Percentiles rank a stretch among this genome's conserved stretches.
Evolutionary conservation across 176 grass and related monocot species (phyloP).

Genomic region (Calamus simplicifolius): DNA sequence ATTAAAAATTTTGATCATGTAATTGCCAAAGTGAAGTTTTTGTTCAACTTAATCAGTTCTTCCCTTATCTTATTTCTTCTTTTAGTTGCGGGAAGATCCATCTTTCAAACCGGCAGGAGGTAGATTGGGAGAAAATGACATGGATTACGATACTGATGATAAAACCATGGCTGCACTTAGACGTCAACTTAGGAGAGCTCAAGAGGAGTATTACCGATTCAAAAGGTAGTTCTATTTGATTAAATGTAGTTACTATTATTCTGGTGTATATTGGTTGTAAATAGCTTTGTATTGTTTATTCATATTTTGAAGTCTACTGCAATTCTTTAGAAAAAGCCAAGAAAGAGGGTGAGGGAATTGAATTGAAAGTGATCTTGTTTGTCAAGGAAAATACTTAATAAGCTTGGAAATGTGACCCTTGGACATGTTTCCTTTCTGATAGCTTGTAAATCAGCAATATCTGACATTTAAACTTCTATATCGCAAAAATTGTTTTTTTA

Average conservation of each 20-base stretch:
- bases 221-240: slow-evolving; percentile 49
- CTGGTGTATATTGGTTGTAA: no score
- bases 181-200: slow-evolving; percentile 83
- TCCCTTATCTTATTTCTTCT: slow-evolving; percentile 1
- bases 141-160: slow-evolving; percentile 99
- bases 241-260: no score
- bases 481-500: background rate
- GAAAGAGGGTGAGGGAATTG: no score
- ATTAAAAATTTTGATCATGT: background rate
- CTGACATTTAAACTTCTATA: no score
- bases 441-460: no score
- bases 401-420: slow-evolving; percentile 2
- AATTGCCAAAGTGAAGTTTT: no score
- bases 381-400: no score
- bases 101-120: slow-evolving; percentile 94
- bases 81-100: slow-evolving; percentile 73
- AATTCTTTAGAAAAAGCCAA: slow-evolving; percentile 3
- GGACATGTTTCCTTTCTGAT: no score
- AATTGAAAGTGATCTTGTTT: slow-evolving; percentile 21
- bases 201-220: slow-evolving; percentile 95
- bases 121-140: slow-evolving; percentile 94
- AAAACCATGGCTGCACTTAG: slow-evolving; percentile 96
- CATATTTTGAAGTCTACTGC: no score
- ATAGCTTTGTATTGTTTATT: no score
- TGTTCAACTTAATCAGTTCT: no score